Percentiles rank a stretch among this genome's conserved stretches.
Evolutionary conservation across 2,329 filamentous ascomycete species (phyloP).

Genomic region (Byssochlamys sp.): DNA sequence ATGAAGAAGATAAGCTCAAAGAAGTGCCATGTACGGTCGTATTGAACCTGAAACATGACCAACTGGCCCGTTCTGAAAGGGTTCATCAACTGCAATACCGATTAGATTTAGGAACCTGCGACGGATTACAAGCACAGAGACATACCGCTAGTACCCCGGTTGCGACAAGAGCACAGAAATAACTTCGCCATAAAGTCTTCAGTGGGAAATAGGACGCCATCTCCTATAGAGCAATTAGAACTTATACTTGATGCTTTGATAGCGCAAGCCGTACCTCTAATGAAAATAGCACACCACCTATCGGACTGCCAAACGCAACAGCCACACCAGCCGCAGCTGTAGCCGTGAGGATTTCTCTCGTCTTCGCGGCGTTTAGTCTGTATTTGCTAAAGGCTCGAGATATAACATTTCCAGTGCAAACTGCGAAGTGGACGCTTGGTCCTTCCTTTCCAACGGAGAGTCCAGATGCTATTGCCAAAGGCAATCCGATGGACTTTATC

Average conservation of each 20-base stretch:
- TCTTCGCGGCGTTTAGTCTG: conserved; percentile 81
- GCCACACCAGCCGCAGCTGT: conserved; percentile 90
- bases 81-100: conserved; percentile 63
- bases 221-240: conserved; percentile 44
- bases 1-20: conserved; percentile 92
- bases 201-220: conserved; percentile 95
- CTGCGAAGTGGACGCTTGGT: conserved; percentile 96
- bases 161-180: conserved; percentile 92
- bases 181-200: conserved; percentile 95
- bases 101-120: neutral
- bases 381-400: conserved; percentile 90
- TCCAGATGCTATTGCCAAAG: conserved; percentile 84
- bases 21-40: conserved; percentile 94
- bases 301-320: conserved; percentile 93
- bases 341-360: conserved; percentile 84
- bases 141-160: conserved; percentile 72
- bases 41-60: conserved; percentile 97
- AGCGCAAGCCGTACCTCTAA: conserved; percentile 52
- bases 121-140: conserved; percentile 3
- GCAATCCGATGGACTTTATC: conserved; percentile 87
- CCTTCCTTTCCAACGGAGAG: conserved; percentile 94
- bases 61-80: conserved; percentile 93
- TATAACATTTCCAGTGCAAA: conserved; percentile 94
- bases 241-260: neutral
- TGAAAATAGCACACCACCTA: conserved; percentile 91